Evolutionary conservation across 805 yeast genomes (phyloP).

Genomic region (Scheffersomyces lignosus): DNA sequence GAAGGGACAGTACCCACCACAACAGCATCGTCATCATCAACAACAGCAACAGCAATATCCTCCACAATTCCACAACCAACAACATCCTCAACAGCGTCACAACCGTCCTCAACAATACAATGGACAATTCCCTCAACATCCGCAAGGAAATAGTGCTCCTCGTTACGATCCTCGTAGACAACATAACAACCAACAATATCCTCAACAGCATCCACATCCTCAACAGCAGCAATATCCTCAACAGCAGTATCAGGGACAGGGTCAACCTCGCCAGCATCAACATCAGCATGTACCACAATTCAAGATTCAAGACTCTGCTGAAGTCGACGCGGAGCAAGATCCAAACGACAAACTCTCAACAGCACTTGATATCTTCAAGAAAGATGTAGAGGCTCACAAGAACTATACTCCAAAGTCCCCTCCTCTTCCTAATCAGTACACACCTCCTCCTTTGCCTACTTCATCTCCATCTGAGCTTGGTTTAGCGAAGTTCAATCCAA

Average conservation of each 20-base stretch:
- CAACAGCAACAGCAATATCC: too few species aligned
- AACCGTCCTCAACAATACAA: too few species aligned
- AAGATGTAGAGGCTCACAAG: slow-evolving; percentile 26
- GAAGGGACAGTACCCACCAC: not conserved
- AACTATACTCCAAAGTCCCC: slow-evolving; percentile 14
- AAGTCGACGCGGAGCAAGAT: not conserved
- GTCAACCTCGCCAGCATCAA: not conserved
- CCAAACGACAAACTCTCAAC: slow-evolving; percentile 19
- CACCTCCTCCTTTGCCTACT: slow-evolving; percentile 11
- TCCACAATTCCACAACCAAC: too few species aligned
- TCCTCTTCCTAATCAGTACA: not conserved
- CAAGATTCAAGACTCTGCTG: not conserved
- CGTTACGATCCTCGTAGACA: not conserved
- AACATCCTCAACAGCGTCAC: too few species aligned
- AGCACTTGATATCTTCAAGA: slow-evolving; percentile 27
- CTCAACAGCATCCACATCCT: not conserved
- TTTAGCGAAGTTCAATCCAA: slow-evolving; percentile 11
- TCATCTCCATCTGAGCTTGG: slow-evolving; percentile 15
- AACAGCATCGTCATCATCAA: not conserved
- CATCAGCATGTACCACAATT: not conserved
- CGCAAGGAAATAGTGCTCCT: not conserved
- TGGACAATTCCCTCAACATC: not conserved
- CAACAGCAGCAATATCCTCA: too few species aligned
- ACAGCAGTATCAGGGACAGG: too few species aligned
- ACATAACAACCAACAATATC: not conserved